A percentile compares a stretch with the other conserved stretches of the same genome.
Conservation (phyloP, 164 flowering plant species). For the Vitis rupestris region DNA sequence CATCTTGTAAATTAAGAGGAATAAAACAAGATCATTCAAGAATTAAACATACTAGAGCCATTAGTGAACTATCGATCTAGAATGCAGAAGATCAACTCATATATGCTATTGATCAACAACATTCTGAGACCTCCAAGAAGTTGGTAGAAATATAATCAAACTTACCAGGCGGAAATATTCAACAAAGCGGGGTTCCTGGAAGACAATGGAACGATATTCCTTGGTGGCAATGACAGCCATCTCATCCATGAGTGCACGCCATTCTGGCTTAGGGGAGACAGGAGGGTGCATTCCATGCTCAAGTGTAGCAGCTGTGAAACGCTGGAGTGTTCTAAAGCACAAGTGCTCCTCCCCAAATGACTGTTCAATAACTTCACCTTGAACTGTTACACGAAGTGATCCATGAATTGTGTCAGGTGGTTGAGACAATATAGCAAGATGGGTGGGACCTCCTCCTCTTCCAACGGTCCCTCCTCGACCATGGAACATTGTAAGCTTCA, state of each 20-base stretch:
- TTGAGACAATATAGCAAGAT: constrained; percentile 96
- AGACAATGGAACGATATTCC: constrained; percentile 81
- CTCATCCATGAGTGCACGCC: constrained; percentile 94
- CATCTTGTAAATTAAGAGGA: too few relatives aligned
- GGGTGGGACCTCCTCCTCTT: constrained; percentile 97
- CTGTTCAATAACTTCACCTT: constrained; percentile 96
- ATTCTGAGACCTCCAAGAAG: too few relatives aligned
- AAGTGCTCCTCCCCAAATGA: constrained; percentile 96
- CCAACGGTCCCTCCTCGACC: constrained; percentile 99
- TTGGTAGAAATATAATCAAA: neutral
- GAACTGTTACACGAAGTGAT: constrained; percentile 90
- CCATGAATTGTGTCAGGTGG: constrained; percentile 96
- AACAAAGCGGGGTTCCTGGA: constrained; percentile 89
- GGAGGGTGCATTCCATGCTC: constrained; percentile 98
- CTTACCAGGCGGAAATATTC: constrained; percentile 96
- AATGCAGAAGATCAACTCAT: too few relatives aligned
- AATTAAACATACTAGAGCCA: too few relatives aligned
- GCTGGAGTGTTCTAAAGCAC: constrained; percentile 92
- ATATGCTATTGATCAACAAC: too few relatives aligned
- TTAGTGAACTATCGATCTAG: too few relatives aligned
- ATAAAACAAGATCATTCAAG: too few relatives aligned
- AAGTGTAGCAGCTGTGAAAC: constrained; percentile 92
- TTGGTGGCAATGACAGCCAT: constrained; percentile 81
- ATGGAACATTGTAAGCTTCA: constrained; percentile 95
- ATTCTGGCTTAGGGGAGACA: constrained; percentile 86